phyloP scores from a whole-genome alignment of 1,284 basidiomycete genomes.

The Earliella scabrosa region DNA sequence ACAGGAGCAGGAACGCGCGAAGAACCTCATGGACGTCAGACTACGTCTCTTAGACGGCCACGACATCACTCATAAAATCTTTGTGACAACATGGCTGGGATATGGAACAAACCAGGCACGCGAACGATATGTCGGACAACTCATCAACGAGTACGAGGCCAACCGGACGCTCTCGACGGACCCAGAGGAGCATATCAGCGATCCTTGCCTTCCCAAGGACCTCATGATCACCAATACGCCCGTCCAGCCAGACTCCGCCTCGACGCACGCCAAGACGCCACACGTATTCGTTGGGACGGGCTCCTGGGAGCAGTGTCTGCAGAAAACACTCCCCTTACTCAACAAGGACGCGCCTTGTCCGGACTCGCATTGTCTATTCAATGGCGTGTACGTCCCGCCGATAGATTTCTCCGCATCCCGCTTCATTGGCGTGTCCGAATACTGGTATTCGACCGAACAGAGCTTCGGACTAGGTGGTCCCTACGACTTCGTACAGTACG shows the following conservation, averaged over 20 bases:
- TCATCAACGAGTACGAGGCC: conserved; percentile 60
- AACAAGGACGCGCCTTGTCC: conserved; percentile 88
- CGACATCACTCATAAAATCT: conserved; percentile 90
- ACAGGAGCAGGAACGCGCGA: conserved; percentile 55
- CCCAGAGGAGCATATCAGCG: conserved; percentile 56
- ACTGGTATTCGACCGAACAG: conserved; percentile 99
- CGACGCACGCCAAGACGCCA: conserved; percentile 48
- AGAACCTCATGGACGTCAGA: conserved; percentile 80
- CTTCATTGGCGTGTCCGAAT: conserved; percentile 98
- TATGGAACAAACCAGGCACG: conserved; percentile 97
- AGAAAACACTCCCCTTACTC: conserved; percentile 76
- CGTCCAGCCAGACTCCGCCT: conserved; percentile 44
- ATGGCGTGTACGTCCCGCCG: conserved; percentile 91
- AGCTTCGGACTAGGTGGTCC: conserved; percentile 93
- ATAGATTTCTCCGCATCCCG: conserved; percentile 92
- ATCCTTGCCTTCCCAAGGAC: conserved; percentile 90
- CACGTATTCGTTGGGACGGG: conserved; percentile 87
- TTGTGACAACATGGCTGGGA: conserved; percentile 98
- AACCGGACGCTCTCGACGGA: conserved; percentile 32
- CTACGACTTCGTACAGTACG: conserved; percentile 96
- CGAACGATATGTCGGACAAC: conserved; percentile 84
- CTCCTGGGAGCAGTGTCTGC: conserved; percentile 86
- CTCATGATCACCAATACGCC: conserved; percentile 63
- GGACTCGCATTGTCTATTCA: conserved; percentile 91
- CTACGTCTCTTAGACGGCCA: conserved; percentile 85